These are phyloP conservation scores for Sphagnum fallax DNA, from an alignment of 228 moss, liverwort and hornwort genomes.

Conservation along the genomic window DNA sequence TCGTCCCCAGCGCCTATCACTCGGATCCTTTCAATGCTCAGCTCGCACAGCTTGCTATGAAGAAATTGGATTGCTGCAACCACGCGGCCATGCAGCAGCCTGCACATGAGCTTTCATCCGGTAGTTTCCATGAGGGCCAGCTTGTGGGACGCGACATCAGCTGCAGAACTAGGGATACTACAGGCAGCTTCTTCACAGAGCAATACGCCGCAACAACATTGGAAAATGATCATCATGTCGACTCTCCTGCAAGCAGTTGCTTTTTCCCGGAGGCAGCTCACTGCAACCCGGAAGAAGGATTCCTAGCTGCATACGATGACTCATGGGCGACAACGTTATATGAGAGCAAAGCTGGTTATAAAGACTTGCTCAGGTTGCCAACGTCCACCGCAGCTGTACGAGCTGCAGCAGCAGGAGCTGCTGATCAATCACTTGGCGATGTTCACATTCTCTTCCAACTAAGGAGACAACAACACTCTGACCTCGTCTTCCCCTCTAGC, in stretches of 20 bases:
- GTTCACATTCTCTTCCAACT: slow-evolving; percentile 35
- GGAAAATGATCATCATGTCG: background rate
- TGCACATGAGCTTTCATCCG: too few species aligned
- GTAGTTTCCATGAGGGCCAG: too few species aligned
- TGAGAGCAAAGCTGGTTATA: background rate
- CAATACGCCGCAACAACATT: slow-evolving; percentile 2
- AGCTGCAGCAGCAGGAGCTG: slow-evolving; percentile 4
- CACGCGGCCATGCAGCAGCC: background rate
- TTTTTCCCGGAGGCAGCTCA: background rate
- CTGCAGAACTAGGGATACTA: background rate
- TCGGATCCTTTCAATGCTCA: background rate
- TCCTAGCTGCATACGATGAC: background rate
- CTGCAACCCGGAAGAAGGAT: slow-evolving; percentile 11
- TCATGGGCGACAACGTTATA: background rate
- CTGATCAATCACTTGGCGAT: slow-evolving; percentile 15
- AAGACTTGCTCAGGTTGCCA: slow-evolving; percentile 4
- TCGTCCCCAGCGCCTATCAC: background rate
- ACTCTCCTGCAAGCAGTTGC: background rate
- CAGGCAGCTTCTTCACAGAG: slow-evolving; percentile 3
- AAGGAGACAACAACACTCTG: slow-evolving; percentile 25
- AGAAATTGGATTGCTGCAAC: background rate
- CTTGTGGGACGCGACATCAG: too few species aligned
- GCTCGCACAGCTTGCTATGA: background rate
- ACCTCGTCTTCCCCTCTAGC: slow-evolving; percentile 27
- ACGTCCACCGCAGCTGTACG: slow-evolving; percentile 24